Evolutionary conservation across 2,329 filamentous ascomycete species (phyloP).

Genomic region (Sporothrix luriei): DNA sequence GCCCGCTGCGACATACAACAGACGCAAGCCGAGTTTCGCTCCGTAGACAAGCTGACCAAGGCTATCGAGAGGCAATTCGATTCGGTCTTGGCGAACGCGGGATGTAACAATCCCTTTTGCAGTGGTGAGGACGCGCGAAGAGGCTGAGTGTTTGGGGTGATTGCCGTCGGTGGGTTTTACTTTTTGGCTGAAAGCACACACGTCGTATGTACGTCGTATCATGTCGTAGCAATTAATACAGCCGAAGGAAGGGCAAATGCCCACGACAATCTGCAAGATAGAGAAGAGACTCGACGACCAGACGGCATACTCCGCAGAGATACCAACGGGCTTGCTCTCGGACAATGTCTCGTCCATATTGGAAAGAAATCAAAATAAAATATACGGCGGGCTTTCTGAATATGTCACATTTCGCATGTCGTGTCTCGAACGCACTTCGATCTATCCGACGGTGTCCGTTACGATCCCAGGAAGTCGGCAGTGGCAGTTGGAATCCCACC

Average conservation of each 20-base stretch:
- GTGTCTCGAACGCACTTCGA: neutral
- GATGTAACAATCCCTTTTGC: conserved; percentile 33
- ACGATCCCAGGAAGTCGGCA: conserved; percentile 8
- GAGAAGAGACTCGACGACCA: neutral
- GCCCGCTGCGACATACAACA: too few species aligned
- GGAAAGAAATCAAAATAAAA: neutral
- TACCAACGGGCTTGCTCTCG: neutral
- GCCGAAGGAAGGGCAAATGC: neutral
- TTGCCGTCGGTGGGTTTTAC: conserved; percentile 9
- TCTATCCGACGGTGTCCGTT: conserved; percentile 7
- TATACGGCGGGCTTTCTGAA: neutral
- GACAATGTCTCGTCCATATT: neutral
- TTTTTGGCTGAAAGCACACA: conserved; percentile 18
- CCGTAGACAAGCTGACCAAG: neutral
- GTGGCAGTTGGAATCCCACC: neutral
- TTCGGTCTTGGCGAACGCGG: conserved; percentile 32
- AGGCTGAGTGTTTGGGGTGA: conserved; percentile 29
- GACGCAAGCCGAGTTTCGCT: neutral
- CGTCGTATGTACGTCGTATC: neutral
- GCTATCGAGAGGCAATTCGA: neutral
- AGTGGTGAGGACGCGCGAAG: conserved; percentile 12
- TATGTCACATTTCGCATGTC: neutral
- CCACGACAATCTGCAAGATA: neutral
- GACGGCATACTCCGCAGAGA: neutral
- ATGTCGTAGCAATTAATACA: too few species aligned